Percentiles rank a stretch among this genome's conserved stretches.
Conservation (phyloP, 2,329 filamentous ascomycete genomes). For the Trichoderma simmonsii region DNA sequence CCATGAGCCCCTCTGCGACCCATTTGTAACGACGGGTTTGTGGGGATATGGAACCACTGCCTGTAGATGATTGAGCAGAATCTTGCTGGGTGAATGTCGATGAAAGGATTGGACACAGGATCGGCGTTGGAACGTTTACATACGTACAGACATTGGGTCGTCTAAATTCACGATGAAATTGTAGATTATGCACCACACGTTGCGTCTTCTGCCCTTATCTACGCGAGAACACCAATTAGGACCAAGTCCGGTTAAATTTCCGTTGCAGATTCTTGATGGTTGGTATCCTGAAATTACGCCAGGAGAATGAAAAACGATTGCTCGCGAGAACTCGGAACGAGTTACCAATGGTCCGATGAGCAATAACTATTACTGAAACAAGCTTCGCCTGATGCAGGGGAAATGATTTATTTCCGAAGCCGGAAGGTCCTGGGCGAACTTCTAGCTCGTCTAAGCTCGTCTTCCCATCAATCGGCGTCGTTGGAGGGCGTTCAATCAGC, state of each 20-base stretch:
- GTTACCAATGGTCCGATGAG: not conserved
- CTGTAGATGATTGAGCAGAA: not conserved
- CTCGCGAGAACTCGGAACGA: not conserved
- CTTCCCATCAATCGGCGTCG: not conserved
- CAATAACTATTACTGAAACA: not conserved
- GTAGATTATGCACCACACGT: not conserved
- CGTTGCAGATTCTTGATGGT: not conserved
- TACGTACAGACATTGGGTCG: not conserved
- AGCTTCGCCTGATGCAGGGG: not conserved
- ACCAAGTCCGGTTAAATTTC: not conserved
- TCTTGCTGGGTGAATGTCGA: not conserved
- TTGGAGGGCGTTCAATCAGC: not conserved
- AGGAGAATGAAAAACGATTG: not conserved
- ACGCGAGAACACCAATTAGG: not conserved
- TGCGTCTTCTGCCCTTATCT: not conserved
- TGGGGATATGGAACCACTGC: not conserved
- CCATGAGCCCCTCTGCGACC: not conserved
- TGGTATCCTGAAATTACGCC: not conserved
- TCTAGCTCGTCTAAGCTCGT: slow-evolving; percentile 3
- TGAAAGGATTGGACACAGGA: not conserved
- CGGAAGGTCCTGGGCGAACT: slow-evolving; percentile 4
- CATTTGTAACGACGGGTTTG: not conserved
- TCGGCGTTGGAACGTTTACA: not conserved
- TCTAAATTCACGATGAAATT: not conserved
- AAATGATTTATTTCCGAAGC: slow-evolving; percentile 8